These are phyloP conservation scores for Mycosphaerella sp. DNA, from an alignment of 2,329 filamentous ascomycete species.

Conservation along the genomic window DNA sequence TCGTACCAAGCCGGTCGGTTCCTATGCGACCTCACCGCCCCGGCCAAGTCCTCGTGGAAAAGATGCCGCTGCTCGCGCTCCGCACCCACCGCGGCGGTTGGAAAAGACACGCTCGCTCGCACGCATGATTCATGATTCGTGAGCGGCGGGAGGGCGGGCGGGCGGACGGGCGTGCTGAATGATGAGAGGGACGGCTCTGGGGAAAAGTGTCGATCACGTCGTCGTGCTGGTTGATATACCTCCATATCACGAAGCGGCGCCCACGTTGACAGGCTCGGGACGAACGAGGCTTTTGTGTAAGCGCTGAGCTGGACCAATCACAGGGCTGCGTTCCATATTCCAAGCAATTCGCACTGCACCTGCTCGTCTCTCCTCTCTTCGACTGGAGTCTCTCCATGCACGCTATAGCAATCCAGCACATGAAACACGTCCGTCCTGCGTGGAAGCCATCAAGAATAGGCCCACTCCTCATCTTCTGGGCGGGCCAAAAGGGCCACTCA, in stretches of 20 bases:
- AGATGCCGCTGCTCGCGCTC: neutral
- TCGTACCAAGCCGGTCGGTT: slow-evolving; percentile 6
- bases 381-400: slow-evolving; percentile 4
- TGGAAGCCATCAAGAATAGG: slow-evolving; percentile 23
- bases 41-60: neutral
- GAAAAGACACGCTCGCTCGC: neutral
- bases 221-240: neutral
- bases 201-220: neutral
- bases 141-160: neutral
- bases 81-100: neutral
- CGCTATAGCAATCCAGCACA: slow-evolving; percentile 20
- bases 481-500: slow-evolving; percentile 3
- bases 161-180: neutral
- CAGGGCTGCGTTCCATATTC: neutral
- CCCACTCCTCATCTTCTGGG: slow-evolving; percentile 13
- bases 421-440: slow-evolving; percentile 24
- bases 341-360: slow-evolving; percentile 2
- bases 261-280: slow-evolving; percentile 4
- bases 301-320: slow-evolving; percentile 2
- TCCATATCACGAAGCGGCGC: slow-evolving; percentile 4
- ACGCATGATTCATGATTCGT: neutral
- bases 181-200: neutral
- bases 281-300: slow-evolving; percentile 7
- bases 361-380: slow-evolving; percentile 1
- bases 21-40: slow-evolving; percentile 9